Evolutionary conservation across 805 yeast species (phyloP), one percentile per base, ranked within the genome.

Genomic region (Ogataea nitratoaversa): DNA sequence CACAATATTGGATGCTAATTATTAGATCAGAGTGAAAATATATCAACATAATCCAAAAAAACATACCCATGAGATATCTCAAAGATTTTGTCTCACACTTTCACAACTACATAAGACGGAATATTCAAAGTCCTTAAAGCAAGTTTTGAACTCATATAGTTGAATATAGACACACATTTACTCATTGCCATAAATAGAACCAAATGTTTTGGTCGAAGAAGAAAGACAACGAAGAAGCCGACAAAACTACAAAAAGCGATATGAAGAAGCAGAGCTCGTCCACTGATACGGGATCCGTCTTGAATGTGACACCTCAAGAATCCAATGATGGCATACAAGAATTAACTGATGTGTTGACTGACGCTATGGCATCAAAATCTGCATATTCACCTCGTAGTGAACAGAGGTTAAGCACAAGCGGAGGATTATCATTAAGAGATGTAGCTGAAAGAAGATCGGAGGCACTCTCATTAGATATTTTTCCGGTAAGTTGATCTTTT

Each of bases 401-500:
- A 24, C 28, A n/a, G 11, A 27, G 9, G 12, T 8, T 17, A 6
- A 36, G 31, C 14, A 28, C 23, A 22, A 41, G 31, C 16, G 30
- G 34, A 13, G 14, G 13, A 5, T 30, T 25, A 2, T 43, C 55
- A 8, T 35, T 59, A 19, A 50, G 66, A 44, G 60, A 56, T 8
- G 44, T 42, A n/a, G 63, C 63, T 5, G 52, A 53, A 34, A 40
- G 43, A 17, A 44, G 64, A 31, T 62, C 57, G 13, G 56, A 56
- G 35, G 25, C 56, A 2, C 20, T 60, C 19, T 49, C 53, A 1
- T 41, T 61, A 14, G 47, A 49, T 2, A 48, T 51, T 36, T 63
- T 63, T 36, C 68, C 66, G 18, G 60, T 59, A 57, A 42, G 64
- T 58, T 23, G 19, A 17, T 24, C 31, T 9, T 27, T 8, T 27